Percentiles rank a stretch among this genome's conserved stretches.
Conservation (phyloP, 352 stramenopile genomes). For the Phytophthora sp. region DNA sequence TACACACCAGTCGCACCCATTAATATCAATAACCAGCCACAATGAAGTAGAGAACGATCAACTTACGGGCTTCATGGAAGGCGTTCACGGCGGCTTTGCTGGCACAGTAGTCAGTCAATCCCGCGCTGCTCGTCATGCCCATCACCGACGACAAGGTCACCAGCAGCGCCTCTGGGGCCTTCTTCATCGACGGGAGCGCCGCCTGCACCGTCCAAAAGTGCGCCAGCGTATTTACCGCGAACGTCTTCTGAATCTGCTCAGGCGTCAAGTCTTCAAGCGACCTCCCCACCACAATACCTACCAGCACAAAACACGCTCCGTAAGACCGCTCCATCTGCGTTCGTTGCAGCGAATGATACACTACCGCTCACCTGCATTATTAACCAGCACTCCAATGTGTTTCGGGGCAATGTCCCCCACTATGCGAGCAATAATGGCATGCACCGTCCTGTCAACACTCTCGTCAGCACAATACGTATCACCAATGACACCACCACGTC, state of each 20-base stretch:
- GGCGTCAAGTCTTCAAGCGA: conserved; percentile 48
- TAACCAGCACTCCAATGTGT: conserved; percentile 61
- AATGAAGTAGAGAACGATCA: neutral
- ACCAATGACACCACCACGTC: neutral
- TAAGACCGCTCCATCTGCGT: no score
- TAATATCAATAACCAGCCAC: neutral
- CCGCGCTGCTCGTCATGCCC: conserved; percentile 66
- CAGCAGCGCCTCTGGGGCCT: conserved; percentile 50
- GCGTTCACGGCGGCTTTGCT: conserved; percentile 78
- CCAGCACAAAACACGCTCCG: neutral
- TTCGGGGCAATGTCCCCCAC: conserved; percentile 40
- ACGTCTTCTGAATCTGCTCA: conserved; percentile 55
- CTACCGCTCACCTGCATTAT: conserved; percentile 54
- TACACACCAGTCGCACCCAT: conserved; percentile 27
- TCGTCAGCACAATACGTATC: neutral
- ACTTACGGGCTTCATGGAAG: conserved; percentile 71
- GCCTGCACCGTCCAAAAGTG: conserved; percentile 80
- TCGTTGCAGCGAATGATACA: neutral
- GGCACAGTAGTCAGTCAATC: conserved; percentile 77
- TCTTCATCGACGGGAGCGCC: conserved; percentile 71
- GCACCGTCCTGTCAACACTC: conserved; percentile 36
- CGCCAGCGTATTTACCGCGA: conserved; percentile 67
- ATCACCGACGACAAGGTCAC: conserved; percentile 85
- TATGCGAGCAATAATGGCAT: conserved; percentile 38
- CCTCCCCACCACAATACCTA: conserved; percentile 54